Conservation (phyloP, 805 yeast species). For the Saturnispora silvae region DNA sequence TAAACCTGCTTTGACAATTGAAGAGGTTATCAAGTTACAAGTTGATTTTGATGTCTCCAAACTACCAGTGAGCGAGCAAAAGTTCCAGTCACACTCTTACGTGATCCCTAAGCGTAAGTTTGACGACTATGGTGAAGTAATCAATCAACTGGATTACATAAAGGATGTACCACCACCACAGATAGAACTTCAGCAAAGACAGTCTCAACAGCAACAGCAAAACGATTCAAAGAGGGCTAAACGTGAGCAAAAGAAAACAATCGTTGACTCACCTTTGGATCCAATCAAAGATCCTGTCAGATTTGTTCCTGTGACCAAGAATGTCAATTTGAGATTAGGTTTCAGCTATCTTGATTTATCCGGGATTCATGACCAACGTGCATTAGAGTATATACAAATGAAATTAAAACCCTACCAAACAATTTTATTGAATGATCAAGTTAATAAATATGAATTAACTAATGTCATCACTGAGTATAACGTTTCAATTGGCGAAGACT, state of each 20-base stretch:
- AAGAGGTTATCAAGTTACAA: slow-evolving; percentile 34
- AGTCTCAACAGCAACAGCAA: neutral
- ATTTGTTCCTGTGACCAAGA: slow-evolving; percentile 5
- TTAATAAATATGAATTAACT: neutral
- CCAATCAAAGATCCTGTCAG: slow-evolving; percentile 7
- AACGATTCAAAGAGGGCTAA: neutral
- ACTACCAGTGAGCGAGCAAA: slow-evolving; percentile 39
- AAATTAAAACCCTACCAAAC: slow-evolving; percentile 8
- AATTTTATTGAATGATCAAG: neutral
- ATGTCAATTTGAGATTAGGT: slow-evolving; percentile 3
- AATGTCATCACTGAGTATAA: slow-evolving; percentile 6
- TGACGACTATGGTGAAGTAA: slow-evolving; percentile 83
- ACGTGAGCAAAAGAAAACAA: no score
- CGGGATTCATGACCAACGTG: slow-evolving; percentile 8
- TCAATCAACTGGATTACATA: slow-evolving; percentile 53
- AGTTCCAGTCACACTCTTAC: slow-evolving; percentile 59
- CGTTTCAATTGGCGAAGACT: slow-evolving; percentile 1
- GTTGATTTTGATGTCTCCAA: slow-evolving; percentile 47
- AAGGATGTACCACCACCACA: slow-evolving; percentile 13
- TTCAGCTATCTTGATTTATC: slow-evolving; percentile 7
- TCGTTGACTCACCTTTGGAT: slow-evolving; percentile 4
- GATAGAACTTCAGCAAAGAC: neutral
- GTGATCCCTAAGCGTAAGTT: slow-evolving; percentile 44
- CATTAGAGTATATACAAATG: slow-evolving; percentile 5
- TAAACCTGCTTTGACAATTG: slow-evolving; percentile 12